phyloP scores from a whole-genome alignment of 768 basidiomycete species.

The Trametes maxima region DNA sequence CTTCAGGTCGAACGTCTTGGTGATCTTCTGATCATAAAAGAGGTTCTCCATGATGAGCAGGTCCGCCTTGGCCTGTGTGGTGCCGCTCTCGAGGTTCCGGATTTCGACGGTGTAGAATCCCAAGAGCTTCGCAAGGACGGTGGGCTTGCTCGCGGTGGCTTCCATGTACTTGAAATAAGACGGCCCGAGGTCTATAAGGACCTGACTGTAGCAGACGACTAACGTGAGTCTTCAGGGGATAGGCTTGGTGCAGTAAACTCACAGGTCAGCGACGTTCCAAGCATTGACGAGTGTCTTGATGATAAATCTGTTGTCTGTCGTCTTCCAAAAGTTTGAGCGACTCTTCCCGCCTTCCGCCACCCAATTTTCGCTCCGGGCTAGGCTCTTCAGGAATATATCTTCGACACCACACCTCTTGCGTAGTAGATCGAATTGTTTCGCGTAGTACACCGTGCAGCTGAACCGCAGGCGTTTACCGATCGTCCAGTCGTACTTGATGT shows the following conservation, averaged over 20 bases:
- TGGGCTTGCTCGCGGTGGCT: slow-evolving; percentile 62
- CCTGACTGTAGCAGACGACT: slow-evolving; percentile 52
- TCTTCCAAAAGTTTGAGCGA: slow-evolving; percentile 81
- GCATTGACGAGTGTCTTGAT: slow-evolving; percentile 86
- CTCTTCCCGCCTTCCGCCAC: slow-evolving; percentile 81
- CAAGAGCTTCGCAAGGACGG: slow-evolving; percentile 75
- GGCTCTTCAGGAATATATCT: slow-evolving; percentile 56
- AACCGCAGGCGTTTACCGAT: slow-evolving; percentile 74
- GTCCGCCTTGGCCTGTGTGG: slow-evolving; percentile 67
- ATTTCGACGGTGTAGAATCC: slow-evolving; percentile 84
- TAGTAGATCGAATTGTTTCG: slow-evolving; percentile 74
- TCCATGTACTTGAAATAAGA: slow-evolving; percentile 83
- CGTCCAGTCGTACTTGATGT: slow-evolving; percentile 83
- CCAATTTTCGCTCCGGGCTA: slow-evolving; percentile 66
- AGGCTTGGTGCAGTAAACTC: slow-evolving; percentile 31
- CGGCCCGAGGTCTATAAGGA: slow-evolving; percentile 74
- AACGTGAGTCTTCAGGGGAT: background rate
- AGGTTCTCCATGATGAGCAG: slow-evolving; percentile 86
- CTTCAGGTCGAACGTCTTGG: slow-evolving; percentile 79
- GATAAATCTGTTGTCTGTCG: slow-evolving; percentile 72
- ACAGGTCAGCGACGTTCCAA: slow-evolving; percentile 88
- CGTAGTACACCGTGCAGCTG: slow-evolving; percentile 82
- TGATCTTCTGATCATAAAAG: slow-evolving; percentile 69
- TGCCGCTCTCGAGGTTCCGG: slow-evolving; percentile 68
- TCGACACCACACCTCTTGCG: slow-evolving; percentile 69